Percentiles rank a stretch among this genome's conserved stretches.
Conservation (phyloP, 208 protist genomes). For the Acanthamoeba sp. region DNA sequence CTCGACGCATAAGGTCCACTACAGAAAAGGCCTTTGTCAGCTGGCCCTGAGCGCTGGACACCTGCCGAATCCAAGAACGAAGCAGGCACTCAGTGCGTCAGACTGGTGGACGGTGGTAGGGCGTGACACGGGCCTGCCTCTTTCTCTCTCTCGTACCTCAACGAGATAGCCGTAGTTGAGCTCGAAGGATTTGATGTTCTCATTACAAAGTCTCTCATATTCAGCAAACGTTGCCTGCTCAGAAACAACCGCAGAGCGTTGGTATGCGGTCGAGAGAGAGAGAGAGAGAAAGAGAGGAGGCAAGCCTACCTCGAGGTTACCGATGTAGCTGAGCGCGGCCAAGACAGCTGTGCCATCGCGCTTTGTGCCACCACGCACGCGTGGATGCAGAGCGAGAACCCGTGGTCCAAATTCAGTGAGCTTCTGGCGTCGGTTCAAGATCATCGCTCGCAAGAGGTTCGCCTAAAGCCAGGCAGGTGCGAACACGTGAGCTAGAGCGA, state of each 20-base stretch:
- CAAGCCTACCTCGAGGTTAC: not conserved
- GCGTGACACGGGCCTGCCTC: not conserved
- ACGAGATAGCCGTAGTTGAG: conserved; percentile 16
- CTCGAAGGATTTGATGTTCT: not conserved
- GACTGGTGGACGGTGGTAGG: not conserved
- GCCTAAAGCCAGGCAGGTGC: no score
- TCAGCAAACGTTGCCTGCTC: conserved; percentile 17
- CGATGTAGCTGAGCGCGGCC: not conserved
- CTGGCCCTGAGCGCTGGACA: not conserved
- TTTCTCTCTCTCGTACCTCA: no score
- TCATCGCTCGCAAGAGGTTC: not conserved
- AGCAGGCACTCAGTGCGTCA: not conserved
- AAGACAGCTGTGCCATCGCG: not conserved
- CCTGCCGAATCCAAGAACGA: not conserved
- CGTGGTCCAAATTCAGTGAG: not conserved
- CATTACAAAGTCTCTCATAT: not conserved
- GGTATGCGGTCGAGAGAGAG: no score
- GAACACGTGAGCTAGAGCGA: no score
- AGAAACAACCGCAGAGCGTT: no score
- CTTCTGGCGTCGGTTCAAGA: not conserved
- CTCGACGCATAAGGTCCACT: not conserved
- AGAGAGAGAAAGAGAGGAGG: no score
- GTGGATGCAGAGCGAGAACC: not conserved
- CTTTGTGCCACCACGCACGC: not conserved
- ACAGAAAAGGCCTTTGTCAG: not conserved